Conservation (phyloP, 352 stramenopile species). For the Phytophthora nicotianae region DNA sequence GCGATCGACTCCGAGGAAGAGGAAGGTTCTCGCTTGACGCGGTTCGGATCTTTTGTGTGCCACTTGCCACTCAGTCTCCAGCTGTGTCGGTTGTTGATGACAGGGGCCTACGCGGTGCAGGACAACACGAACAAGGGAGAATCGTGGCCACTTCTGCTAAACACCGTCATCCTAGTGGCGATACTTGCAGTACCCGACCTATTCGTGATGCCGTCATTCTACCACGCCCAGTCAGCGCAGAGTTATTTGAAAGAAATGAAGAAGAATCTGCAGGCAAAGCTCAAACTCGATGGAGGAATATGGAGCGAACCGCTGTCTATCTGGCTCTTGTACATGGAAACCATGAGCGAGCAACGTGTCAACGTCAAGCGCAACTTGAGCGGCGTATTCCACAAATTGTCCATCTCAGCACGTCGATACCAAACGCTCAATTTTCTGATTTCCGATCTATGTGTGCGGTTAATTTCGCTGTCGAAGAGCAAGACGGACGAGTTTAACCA, state of each 20-base stretch:
- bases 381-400: conserved; percentile 50
- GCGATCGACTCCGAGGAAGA: conserved; percentile 71
- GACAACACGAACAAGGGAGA: conserved; percentile 28
- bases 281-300: conserved; percentile 57
- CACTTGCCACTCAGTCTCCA: conserved; percentile 79
- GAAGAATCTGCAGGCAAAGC: conserved; percentile 67
- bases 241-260: conserved; percentile 84
- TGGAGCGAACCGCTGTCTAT: conserved; percentile 83
- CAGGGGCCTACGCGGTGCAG: conserved; percentile 50
- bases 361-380: conserved; percentile 49
- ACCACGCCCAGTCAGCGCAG: conserved; percentile 64
- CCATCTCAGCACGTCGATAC: conserved; percentile 71
- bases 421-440: conserved; percentile 83
- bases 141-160: conserved; percentile 50
- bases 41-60: conserved; percentile 81
- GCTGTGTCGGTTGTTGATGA: conserved; percentile 77
- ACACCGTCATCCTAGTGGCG: conserved; percentile 71
- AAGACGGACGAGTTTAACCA: conserved; percentile 42
- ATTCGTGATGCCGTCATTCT: conserved; percentile 83
- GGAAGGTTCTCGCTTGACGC: conserved; percentile 61
- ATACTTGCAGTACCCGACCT: conserved; percentile 74
- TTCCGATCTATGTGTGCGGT: conserved; percentile 70
- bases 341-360: conserved; percentile 51
- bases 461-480: conserved; percentile 59
- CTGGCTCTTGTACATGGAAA: conserved; percentile 74